Evolutionary conservation across 768 basidiomycete genomes (phyloP), one percentile per base, ranked within the genome.

Genomic region (Aureoboletus auriporus): DNA sequence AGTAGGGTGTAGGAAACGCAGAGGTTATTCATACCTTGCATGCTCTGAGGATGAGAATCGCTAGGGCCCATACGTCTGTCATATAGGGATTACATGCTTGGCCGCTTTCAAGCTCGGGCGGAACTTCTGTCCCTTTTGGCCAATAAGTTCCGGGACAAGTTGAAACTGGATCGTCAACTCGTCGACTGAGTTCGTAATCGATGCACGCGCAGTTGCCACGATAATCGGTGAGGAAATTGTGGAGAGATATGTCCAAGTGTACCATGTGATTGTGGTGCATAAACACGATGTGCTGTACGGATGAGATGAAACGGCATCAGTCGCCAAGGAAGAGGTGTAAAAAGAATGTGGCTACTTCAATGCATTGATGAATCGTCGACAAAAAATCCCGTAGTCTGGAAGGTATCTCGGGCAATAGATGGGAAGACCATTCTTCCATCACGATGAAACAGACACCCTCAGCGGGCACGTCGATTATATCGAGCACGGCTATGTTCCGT

Each of bases 351-450:
- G n/a, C 42, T 53, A 84, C 87, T 71, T 89, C 84, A 33, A 89
- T 80, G 53, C 80, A 84, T 60, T 87, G 84, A 17, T 77, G 77
- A 42, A 89, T 56, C 12, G 76, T 76, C 5, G 69, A 70, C 23
- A 89, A 63, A 56, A 86, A 85, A 12, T 71, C 65, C 36, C 66
- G 66, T 42, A 83, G 61, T 53, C 72, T 79, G 58, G 74, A 76
- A 6, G 82, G 80, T 23, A 70, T 65, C 31, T 71, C 68, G 12
- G 74, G 67, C 20, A 83, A 70, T 17, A 87, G 68, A 46, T 83
- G 76, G 10, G 84, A 72, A 12, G 81, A 83, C 87, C 87, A 89
- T 65, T 86, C 78, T 60, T 89, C 87, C 85, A 87, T 88, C 23
- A 89, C 80, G 47, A 89, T 80, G 57, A 89, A 83, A 12, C 72